Conservation (phyloP, 2,329 filamentous ascomycete genomes). For the Trichoderma endophyticum region DNA sequence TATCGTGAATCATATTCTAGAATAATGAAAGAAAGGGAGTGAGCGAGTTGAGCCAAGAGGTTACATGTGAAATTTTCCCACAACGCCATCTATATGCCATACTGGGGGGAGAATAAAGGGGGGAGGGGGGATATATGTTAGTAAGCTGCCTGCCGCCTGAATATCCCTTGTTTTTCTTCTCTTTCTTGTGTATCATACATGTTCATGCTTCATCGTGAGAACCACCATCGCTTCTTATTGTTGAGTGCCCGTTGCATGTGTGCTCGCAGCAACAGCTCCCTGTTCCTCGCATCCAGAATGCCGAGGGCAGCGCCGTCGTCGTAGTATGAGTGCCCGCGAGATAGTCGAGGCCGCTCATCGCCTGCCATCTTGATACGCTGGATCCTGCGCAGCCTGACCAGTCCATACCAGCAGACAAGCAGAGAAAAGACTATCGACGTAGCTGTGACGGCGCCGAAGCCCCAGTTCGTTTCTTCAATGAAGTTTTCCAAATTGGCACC, state of each 20-base stretch:
- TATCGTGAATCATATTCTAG: neutral
- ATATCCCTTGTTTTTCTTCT: neutral
- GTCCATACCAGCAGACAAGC: conserved; percentile 77
- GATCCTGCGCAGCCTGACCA: conserved; percentile 78
- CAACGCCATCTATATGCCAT: conserved; percentile 17
- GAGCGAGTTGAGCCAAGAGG: neutral
- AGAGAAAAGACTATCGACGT: conserved; percentile 70
- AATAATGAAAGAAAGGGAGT: neutral
- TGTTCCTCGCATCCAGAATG: conserved; percentile 51
- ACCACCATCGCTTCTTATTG: conserved; percentile 36
- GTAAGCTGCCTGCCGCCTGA: neutral
- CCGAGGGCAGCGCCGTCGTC: conserved; percentile 47
- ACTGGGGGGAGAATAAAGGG: neutral
- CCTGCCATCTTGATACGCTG: conserved; percentile 82
- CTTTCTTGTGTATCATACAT: neutral
- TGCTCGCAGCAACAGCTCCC: conserved; percentile 52
- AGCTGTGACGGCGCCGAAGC: conserved; percentile 73
- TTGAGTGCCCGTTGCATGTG: conserved; percentile 46
- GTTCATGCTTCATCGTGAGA: conserved; percentile 6
- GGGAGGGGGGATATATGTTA: neutral
- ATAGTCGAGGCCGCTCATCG: conserved; percentile 39
- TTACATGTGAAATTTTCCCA: neutral
- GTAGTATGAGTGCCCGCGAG: conserved; percentile 41
- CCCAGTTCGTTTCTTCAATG: conserved; percentile 87
- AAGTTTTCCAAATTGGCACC: conserved; percentile 99